These are phyloP conservation scores for Saururus chinensis DNA, from an alignment of 164 flowering plant species.

Conservation along the genomic window DNA sequence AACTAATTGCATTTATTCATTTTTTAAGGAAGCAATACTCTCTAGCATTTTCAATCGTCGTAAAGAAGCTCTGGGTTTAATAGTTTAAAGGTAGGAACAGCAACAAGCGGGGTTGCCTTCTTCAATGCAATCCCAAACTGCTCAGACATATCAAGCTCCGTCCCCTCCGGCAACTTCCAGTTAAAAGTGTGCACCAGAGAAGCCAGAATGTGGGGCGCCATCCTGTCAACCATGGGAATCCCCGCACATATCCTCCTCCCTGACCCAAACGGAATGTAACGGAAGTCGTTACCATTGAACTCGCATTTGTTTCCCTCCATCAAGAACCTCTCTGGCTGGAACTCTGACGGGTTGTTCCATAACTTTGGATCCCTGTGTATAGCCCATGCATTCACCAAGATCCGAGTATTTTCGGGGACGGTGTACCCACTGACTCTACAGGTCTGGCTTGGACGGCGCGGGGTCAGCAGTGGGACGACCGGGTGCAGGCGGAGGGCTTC, in stretches of 20 bases:
- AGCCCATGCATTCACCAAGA: constrained; percentile 3
- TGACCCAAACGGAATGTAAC: constrained; percentile 16
- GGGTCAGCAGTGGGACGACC: background rate
- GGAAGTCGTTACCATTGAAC: constrained; percentile 11
- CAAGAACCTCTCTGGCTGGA: constrained; percentile 7
- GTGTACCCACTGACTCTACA: background rate
- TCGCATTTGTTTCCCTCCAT: background rate
- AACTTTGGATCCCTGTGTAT: background rate
- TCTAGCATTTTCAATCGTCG: background rate
- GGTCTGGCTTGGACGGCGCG: background rate
- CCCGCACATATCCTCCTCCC: constrained; percentile 17
- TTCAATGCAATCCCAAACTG: constrained; percentile 10
- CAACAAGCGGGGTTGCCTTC: constrained; percentile 3
- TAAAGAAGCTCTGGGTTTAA: constrained; percentile 4
- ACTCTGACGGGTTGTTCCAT: background rate
- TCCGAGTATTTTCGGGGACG: background rate
- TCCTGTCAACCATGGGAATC: constrained; percentile 13
- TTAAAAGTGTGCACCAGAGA: constrained; percentile 10
- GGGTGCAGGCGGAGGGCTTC: constrained; percentile 3
- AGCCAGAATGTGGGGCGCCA: constrained; percentile 4
- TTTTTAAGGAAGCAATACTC: background rate
- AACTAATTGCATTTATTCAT: no score
- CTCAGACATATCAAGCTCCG: constrained; percentile 9
- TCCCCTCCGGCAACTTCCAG: constrained; percentile 9
- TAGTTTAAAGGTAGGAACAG: constrained; percentile 7